Base-by-base conservation (phyloP, 2,329 filamentous ascomycete species). In the Coleophoma crateriformis region DNA sequence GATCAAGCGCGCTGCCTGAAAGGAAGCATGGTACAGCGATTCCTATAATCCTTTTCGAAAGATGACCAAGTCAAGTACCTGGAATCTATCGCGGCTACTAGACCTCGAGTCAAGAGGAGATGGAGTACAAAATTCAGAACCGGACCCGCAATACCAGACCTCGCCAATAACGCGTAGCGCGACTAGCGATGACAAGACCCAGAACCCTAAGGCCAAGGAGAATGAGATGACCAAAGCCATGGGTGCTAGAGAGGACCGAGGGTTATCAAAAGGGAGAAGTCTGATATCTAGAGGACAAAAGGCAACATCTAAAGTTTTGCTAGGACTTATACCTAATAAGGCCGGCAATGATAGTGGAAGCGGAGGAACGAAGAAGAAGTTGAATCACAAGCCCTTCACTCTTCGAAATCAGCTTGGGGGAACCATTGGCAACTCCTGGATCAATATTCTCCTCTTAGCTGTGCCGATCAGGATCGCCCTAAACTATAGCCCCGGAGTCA, bases 381-480 rank as follows among this genome's bases (percentile, higher is more conserved):
- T 73, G 49, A 68, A 73, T 48, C 69, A 68, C 48, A 61, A 69
- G 38, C 61, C 65, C 17, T 86, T 80, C 51, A 85, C 82, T 0
- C 61, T 79, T 8, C 69, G 69, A 52, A 84, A 84, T 60, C 87
- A 91, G 67, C 67, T 91, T 45, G 81, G 82, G 58, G 82, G 87
- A 15, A 90, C 89, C 0, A 59, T 95, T 3, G 79, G 95, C 57
- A 85, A 81, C 60, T 94, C 88, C 0, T 95, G 88, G 82, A 86
- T 96, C 71, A 96, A 96, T 63, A 63, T 95, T 20, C 71, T 96
- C 22, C 72, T 96, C 19, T 46, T 96, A 14, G 82, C 85, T 19
- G 90, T 88, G 0, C 91, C 91, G 0, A 79, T 83, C 33, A 91
- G 91, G 51, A 89, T 96, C 60, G 87, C 80, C 2, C 67, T 92